Percentiles rank a stretch among this genome's conserved stretches.
Evolutionary conservation across 495 filamentous ascomycete genomes (phyloP).

Genomic region (Neurospora pannonica): DNA sequence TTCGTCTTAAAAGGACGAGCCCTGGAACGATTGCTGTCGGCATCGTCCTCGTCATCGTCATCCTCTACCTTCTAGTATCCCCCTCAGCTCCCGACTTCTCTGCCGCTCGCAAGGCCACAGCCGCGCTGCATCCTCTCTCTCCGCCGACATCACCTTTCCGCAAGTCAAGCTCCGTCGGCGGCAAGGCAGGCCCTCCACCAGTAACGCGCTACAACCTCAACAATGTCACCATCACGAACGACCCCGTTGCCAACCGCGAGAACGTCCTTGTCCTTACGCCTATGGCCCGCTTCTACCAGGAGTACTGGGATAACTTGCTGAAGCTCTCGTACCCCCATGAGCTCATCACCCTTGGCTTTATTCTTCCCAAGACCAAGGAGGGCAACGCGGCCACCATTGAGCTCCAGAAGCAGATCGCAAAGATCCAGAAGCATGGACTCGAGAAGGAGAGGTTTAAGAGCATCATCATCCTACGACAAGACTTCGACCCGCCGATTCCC

Average conservation of each 20-base stretch:
- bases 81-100: constrained; percentile 35
- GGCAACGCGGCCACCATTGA: constrained; percentile 73
- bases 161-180: constrained; percentile 52
- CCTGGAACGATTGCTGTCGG: constrained; percentile 42
- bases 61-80: constrained; percentile 42
- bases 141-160: constrained; percentile 78
- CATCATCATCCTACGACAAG: constrained; percentile 88
- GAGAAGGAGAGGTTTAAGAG: constrained; percentile 78
- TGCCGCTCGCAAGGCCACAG: constrained; percentile 35
- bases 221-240: constrained; percentile 69
- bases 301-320: constrained; percentile 92
- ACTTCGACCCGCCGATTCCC: constrained; percentile 73
- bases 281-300: constrained; percentile 83
- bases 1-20: constrained; percentile 47
- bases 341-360: constrained; percentile 90
- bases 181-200: constrained; percentile 60
- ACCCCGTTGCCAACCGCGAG: constrained; percentile 69
- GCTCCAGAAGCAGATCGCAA: constrained; percentile 73
- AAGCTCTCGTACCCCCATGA: constrained; percentile 83
- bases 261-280: constrained; percentile 87
- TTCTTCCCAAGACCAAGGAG: constrained; percentile 82
- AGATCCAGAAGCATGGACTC: constrained; percentile 66
- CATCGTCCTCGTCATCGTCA: constrained; percentile 41
- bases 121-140: constrained; percentile 65
- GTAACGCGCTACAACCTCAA: constrained; percentile 93